Percentiles rank a stretch among this genome's conserved stretches.
Evolutionary conservation across 805 yeast genomes (phyloP).

Genomic region (Sugiyamaella americana): DNA sequence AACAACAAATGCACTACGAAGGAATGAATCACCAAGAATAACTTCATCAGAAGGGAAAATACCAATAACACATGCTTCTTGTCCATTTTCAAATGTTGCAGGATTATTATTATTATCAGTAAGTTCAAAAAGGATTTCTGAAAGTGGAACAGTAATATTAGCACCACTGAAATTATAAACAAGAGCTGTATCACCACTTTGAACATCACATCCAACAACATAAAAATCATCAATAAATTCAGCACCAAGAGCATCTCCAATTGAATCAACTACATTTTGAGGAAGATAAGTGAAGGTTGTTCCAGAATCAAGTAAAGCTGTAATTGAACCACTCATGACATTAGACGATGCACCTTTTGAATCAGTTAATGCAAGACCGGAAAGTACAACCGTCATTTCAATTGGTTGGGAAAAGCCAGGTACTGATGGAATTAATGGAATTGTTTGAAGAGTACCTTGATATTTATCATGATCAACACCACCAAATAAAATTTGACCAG

Average conservation of each 20-base stretch:
- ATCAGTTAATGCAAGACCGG: slow-evolving; percentile 9
- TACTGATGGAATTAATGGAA: slow-evolving; percentile 28
- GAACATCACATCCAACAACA: slow-evolving; percentile 7
- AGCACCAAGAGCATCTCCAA: slow-evolving; percentile 12
- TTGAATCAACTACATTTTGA: slow-evolving; percentile 19
- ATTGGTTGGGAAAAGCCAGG: slow-evolving; percentile 7
- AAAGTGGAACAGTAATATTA: slow-evolving; percentile 22
- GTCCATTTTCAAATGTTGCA: slow-evolving; percentile 5
- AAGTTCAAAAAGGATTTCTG: slow-evolving; percentile 19
- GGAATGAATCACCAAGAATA: slow-evolving; percentile 60
- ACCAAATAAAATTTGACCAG: slow-evolving; percentile 41
- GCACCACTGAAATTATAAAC: slow-evolving; percentile 21
- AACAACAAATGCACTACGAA: slow-evolving; percentile 60
- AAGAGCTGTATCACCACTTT: slow-evolving; percentile 6
- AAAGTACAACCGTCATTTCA: slow-evolving; percentile 5
- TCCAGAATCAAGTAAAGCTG: slow-evolving; percentile 53
- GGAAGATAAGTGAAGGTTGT: slow-evolving; percentile 49
- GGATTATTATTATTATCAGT: slow-evolving; percentile 4
- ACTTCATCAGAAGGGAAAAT: slow-evolving; percentile 9
- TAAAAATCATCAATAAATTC: slow-evolving; percentile 3
- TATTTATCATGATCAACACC: slow-evolving; percentile 40
- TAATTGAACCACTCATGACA: slow-evolving; percentile 11
- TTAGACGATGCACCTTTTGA: slow-evolving; percentile 1
- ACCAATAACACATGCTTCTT: slow-evolving; percentile 11
- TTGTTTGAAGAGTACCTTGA: slow-evolving; percentile 32